phyloP scores from a whole-genome alignment of 1,139 yeast genomes.

The Yamadazyma diddensiae region DNA sequence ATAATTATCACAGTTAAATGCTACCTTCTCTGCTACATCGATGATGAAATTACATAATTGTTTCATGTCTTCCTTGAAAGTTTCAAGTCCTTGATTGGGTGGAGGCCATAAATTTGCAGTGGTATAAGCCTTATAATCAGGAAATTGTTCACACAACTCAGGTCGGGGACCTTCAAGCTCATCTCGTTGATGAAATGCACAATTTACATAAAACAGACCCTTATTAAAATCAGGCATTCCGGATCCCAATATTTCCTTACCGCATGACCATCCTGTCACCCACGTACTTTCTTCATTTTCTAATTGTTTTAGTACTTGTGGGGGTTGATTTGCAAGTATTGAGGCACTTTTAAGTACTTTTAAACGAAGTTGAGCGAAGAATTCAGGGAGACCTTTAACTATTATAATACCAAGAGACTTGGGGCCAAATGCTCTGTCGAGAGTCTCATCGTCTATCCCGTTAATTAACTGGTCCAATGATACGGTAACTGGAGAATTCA shows the following conservation, averaged over 20 bases:
- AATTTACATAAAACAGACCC: conserved; percentile 61
- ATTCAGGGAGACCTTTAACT: conserved; percentile 39
- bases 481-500: conserved; percentile 27
- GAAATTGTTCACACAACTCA: conserved; percentile 27
- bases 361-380: conserved; percentile 36
- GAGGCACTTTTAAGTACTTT: conserved; percentile 47
- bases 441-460: conserved; percentile 30
- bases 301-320: conserved; percentile 28
- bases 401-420: conserved; percentile 56
- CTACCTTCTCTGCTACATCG: conserved; percentile 49
- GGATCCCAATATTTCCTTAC: conserved; percentile 47
- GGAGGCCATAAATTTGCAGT: conserved; percentile 57
- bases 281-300: conserved; percentile 50
- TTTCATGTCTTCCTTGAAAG: conserved; percentile 37
- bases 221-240: conserved; percentile 50
- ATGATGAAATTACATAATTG: conserved; percentile 45
- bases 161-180: conserved; percentile 44
- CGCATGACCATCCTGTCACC: conserved; percentile 68
- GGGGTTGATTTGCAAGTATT: conserved; percentile 42
- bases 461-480: conserved; percentile 29
- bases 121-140: conserved; percentile 43
- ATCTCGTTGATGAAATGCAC: conserved; percentile 50
- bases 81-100: conserved; percentile 16
- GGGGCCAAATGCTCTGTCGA: conserved; percentile 53
- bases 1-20: conserved; percentile 51